Evolutionary conservation across 768 basidiomycete species (phyloP), one percentile per base, ranked within the genome.

Genomic region (Tylopilus rubrobrunneus): DNA sequence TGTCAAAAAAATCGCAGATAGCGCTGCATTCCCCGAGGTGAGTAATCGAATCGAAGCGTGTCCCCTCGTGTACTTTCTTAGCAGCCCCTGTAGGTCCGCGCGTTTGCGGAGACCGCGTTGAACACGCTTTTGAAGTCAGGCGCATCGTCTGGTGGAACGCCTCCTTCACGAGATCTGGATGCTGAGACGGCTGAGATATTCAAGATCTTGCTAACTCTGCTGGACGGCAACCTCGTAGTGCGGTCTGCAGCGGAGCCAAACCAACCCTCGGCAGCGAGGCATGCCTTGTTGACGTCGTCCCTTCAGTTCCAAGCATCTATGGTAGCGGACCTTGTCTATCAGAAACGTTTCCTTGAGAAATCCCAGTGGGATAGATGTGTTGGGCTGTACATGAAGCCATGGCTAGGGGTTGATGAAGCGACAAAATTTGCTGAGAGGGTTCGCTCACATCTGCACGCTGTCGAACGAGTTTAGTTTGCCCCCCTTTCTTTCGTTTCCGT

Each of bases 1-100:
- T 53, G 92, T 96, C 17, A 83, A 90, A 65, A 90, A 88, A 71
- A 92, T 98, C 60, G 89, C 89, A 12, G 84, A 84, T 51, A 82
- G 87, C 17, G 95, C 95, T 50, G 92, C 95, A 27, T 98, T 98
- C 79, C 96, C 96, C 49, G 96, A 98, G 75, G 92, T 86, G 39
- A 51, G 78, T 62, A 7, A 45, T 53, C 37, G 44, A 29, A 29
- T 56, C 23, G 25, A 50, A 27, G 25, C 36, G 25, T 48, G 50
- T n/a, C 49, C 56, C 51, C 34, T 36, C 40, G 52, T 48, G 47
- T 17, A 46, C 56, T 55, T 56, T 50, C 62, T 52, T 53, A 58
- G 43, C 25, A 40, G 29, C 34, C 31, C 31, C n/a, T 49, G 7
- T 52, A 87, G 86, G 87, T 97, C 62, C 89, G 94, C 53, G 92